These are phyloP conservation scores for Phaffomyces antillensis DNA, from an alignment of 805 yeast genomes.

Conservation along the genomic window DNA sequence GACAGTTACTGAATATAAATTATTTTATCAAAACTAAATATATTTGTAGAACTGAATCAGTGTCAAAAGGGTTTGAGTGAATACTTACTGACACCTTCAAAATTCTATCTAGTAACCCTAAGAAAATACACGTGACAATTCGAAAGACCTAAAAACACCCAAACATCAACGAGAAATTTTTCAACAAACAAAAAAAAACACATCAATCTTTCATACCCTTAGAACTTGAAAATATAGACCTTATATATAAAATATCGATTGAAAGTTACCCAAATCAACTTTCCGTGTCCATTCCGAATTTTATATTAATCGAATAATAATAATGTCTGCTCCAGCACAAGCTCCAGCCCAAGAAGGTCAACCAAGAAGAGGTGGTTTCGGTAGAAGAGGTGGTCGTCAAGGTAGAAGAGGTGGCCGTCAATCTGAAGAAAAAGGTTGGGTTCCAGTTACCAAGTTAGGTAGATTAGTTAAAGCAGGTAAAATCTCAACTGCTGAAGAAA, in stretches of 20 bases:
- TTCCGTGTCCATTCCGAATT: conserved; percentile 47
- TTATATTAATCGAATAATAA: conserved; percentile 6
- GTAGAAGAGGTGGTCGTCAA: conserved; percentile 53
- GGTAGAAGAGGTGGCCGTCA: conserved; percentile 67
- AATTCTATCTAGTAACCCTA: no score
- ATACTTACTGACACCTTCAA: no score
- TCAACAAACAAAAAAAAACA: background rate
- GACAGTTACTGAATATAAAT: no score
- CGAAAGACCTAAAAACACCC: no score
- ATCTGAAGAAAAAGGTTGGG: conserved; percentile 98
- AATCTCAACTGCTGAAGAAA: conserved; percentile 93
- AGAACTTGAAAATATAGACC: background rate
- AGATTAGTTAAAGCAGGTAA: conserved; percentile 99
- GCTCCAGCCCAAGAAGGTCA: conserved; percentile 12
- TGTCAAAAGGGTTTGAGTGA: no score
- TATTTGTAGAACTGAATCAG: no score
- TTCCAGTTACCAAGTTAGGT: conserved; percentile 99
- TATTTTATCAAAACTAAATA: no score
- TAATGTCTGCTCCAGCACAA: conserved; percentile 28
- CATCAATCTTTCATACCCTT: no score
- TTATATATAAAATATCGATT: conserved; percentile 32
- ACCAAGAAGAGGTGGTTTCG: conserved; percentile 47
- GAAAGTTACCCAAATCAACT: conserved; percentile 50
- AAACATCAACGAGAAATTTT: background rate
- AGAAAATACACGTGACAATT: no score